Evolutionary conservation across 768 basidiomycete species (phyloP).

Genomic region (Favolaschia claudopus): DNA sequence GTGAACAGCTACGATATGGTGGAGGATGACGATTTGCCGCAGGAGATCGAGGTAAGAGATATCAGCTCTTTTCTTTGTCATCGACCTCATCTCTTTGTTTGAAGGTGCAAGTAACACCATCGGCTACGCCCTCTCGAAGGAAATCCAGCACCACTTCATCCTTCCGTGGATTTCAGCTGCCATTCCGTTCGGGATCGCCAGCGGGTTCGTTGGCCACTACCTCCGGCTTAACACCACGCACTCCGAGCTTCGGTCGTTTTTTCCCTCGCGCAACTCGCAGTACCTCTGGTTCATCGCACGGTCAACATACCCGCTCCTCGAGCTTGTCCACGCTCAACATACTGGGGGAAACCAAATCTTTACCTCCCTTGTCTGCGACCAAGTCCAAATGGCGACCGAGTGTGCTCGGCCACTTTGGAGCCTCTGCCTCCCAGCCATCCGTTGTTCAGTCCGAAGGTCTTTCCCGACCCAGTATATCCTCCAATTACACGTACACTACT

Average conservation of each 20-base stretch:
- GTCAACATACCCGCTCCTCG: conserved; percentile 55
- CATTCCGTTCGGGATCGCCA: conserved; percentile 53
- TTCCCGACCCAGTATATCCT: conserved; percentile 68
- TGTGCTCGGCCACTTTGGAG: conserved; percentile 69
- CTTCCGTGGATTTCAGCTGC: conserved; percentile 53
- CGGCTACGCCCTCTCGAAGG: conserved; percentile 40
- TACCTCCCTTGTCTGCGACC: conserved; percentile 22
- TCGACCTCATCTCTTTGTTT: conserved; percentile 5
- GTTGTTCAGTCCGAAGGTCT: conserved; percentile 49
- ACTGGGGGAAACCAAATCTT: conserved; percentile 19
- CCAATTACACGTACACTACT: conserved; percentile 61
- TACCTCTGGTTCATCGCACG: conserved; percentile 38
- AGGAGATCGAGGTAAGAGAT: conserved; percentile 27
- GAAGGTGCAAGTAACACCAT: conserved; percentile 45
- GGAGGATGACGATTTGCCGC: conserved; percentile 59
- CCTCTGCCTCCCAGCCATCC: conserved; percentile 53
- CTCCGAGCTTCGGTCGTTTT: conserved; percentile 51
- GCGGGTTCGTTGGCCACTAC: conserved; percentile 40
- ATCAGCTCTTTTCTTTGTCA: conserved; percentile 8
- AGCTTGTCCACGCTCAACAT: conserved; percentile 54
- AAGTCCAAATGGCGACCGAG: conserved; percentile 68
- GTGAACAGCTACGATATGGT: conserved; percentile 57
- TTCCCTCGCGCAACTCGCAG: conserved; percentile 49
- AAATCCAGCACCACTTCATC: conserved; percentile 45
- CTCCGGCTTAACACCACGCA: conserved; percentile 43